Evolutionary conservation across 148 eudicot genomes (phyloP), one percentile per base, ranked within the genome.

Genomic region (Mesembryanthemum crystallinum): DNA sequence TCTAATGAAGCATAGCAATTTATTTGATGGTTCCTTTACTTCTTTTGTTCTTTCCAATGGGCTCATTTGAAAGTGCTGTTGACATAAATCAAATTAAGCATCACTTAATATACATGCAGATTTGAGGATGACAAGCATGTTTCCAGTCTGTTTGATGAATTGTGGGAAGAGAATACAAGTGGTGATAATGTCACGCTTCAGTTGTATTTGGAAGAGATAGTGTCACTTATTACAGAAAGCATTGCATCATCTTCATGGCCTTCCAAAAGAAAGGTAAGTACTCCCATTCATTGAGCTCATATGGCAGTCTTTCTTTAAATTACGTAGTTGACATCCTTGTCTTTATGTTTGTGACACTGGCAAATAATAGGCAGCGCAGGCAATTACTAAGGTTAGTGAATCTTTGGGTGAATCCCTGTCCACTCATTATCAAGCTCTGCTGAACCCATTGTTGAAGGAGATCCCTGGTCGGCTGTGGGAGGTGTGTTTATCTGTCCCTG

Each of bases 401-500:
- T 87, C 86, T 67, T 82, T 94, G 79, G 89, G 86, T 76, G 98
- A 90, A 82, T 84, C 91, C 54, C 64, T 92, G 59, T 90, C 97
- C 58, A 30, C 85, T 72, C 73, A 88, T 71, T 87, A 87, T 77
- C 85, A 85, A 74, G 85, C 77, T 80, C 76, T 94, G 79, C 89
- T 94, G 77, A 85, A 86, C 72, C 84, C 86, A 62, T 85, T 94
- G 79, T 79, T 92, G 87, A 94, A 87, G 83, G 97, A 94, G 83
- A 76, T 94, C 81, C 96, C 93, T 78, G 98, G 98, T 45, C 97
- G 97, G 72, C 81, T 92, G 27, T 94, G 98, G 98, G 97, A 94
- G 97, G 98, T 94, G 71, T n/a, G 73, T n/a, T 65, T 49, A 32
- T 42, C 65, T 51, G 67, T 57, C 37, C 27, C 35, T 64, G 24